Evolutionary conservation across 2,329 filamentous ascomycete species (phyloP).

Genomic region (Fusarium sororula): DNA sequence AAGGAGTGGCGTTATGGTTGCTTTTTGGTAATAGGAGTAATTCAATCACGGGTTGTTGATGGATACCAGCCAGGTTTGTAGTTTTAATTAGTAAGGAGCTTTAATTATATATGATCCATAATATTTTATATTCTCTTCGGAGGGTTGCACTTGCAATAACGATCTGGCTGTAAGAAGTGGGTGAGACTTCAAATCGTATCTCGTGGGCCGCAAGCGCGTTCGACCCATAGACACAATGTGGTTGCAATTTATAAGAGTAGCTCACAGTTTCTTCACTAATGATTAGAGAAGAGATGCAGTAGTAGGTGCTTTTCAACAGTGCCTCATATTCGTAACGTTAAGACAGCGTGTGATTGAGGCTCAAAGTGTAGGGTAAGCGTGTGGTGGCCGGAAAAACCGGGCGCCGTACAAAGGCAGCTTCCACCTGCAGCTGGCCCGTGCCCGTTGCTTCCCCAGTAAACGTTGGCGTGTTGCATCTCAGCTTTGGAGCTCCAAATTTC

Average conservation of each 20-base stretch:
- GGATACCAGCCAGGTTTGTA: not conserved
- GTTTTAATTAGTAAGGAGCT: not conserved
- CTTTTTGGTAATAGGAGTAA: not conserved
- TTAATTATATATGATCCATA: not conserved
- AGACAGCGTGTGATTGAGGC: not conserved
- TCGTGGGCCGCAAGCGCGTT: not conserved
- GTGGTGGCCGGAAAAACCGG: slow-evolving; percentile 25
- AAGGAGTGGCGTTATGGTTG: slow-evolving; percentile 14
- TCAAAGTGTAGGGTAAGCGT: slow-evolving; percentile 7
- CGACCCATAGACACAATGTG: not conserved
- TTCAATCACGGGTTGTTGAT: not conserved
- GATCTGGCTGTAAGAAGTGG: no score
- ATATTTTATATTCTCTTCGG: no score
- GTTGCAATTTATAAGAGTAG: not conserved
- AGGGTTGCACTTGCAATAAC: not conserved
- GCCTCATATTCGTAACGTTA: not conserved
- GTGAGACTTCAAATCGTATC: no score
- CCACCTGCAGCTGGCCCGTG: slow-evolving; percentile 25
- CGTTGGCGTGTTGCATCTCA: slow-evolving; percentile 37
- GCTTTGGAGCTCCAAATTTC: slow-evolving; percentile 43
- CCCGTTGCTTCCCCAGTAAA: slow-evolving; percentile 32
- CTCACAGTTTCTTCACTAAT: not conserved
- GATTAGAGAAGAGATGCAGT: not conserved
- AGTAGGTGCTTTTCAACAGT: not conserved
- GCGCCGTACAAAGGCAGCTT: slow-evolving; percentile 13